Evolutionary conservation across 2,329 filamentous ascomycete species (phyloP).

Genomic region (Diaporthe ampelina): DNA sequence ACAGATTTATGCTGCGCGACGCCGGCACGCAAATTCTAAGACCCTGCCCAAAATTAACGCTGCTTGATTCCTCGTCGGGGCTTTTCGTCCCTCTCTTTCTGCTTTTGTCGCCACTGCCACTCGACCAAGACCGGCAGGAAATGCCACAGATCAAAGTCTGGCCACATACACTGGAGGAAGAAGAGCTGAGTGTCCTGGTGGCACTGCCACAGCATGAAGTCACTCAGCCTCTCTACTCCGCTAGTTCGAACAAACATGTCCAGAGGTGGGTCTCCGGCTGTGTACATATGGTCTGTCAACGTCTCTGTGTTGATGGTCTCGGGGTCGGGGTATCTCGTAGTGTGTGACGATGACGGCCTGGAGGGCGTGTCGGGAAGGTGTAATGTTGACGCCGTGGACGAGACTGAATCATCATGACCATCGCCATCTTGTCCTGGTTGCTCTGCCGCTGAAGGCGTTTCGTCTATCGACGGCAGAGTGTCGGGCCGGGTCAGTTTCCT

Average conservation of each 20-base stretch:
- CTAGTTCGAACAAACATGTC: conserved; percentile 94
- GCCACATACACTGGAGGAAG: conserved; percentile 94
- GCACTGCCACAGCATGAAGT: conserved; percentile 99
- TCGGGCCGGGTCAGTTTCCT: conserved; percentile 68
- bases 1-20: background rate
- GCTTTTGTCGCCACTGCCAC: conserved; percentile 81
- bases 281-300: conserved; percentile 89
- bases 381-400: conserved; percentile 70
- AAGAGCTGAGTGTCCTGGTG: conserved; percentile 93
- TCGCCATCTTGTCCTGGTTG: conserved; percentile 60
- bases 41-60: conserved; percentile 35
- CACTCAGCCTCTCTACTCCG: conserved; percentile 90
- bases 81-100: conserved; percentile 65
- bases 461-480: conserved; percentile 61
- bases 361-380: conserved; percentile 61
- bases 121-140: conserved; percentile 94
- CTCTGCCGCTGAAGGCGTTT: conserved; percentile 61
- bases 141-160: conserved; percentile 93
- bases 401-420: conserved; percentile 65
- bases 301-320: conserved; percentile 90
- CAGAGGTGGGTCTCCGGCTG: conserved; percentile 84
- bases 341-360: conserved; percentile 51
- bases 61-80: conserved; percentile 54
- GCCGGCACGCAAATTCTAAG: background rate
- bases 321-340: conserved; percentile 74